Conservation (phyloP, 2,329 filamentous ascomycete genomes). For the Coniosporium uncinatum region DNA sequence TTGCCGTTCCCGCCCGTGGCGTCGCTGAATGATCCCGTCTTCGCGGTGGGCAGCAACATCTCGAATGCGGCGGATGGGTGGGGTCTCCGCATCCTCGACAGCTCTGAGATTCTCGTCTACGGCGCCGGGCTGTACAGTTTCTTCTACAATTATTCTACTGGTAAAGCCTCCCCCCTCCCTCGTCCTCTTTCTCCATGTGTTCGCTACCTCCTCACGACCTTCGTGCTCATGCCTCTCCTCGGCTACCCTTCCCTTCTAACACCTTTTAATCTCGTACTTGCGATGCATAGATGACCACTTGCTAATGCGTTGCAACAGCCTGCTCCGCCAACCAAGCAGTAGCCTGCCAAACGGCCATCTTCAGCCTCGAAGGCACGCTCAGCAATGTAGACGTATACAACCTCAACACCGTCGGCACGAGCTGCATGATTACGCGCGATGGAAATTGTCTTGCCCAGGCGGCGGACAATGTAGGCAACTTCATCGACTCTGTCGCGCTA, state of each 20-base stretch:
- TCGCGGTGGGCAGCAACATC: conserved; percentile 46
- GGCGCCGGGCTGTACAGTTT: conserved; percentile 77
- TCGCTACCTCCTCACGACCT: too few species aligned
- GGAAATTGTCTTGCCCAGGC: neutral
- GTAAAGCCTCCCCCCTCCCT: too few species aligned
- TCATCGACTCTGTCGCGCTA: neutral
- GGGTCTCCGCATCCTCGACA: conserved; percentile 68
- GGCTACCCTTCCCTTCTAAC: too few species aligned
- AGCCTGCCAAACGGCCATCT: neutral
- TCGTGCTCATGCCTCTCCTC: too few species aligned
- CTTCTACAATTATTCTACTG: conserved; percentile 85
- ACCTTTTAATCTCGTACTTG: too few species aligned
- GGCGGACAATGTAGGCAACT: neutral
- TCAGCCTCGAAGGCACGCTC: neutral
- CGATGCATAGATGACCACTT: too few species aligned
- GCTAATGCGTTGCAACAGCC: too few species aligned
- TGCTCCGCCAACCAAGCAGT: neutral
- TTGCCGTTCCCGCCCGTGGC: conserved; percentile 57
- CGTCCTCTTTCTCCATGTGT: too few species aligned
- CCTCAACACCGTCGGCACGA: neutral
- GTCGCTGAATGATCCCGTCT: conserved; percentile 63
- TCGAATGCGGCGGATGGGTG: too few species aligned
- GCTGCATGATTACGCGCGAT: neutral
- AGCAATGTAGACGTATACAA: neutral
- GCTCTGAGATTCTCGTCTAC: conserved; percentile 61